Conservation (phyloP, 31 red algal species). For the Bonnemaisonia californica region DNA sequence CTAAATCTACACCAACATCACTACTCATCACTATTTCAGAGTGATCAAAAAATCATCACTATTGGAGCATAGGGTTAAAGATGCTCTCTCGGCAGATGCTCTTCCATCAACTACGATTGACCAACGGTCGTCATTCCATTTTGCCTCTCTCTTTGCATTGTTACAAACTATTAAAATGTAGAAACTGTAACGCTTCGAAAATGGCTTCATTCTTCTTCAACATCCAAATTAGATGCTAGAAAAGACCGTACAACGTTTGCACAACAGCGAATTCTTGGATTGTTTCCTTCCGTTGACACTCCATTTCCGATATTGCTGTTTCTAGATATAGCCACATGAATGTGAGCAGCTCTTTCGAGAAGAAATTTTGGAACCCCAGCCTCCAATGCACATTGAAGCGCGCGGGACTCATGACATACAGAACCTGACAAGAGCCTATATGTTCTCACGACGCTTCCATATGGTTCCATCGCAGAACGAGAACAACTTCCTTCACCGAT, state of each 20-base stretch:
- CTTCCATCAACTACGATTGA: too few species aligned
- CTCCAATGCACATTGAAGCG: conserved; percentile 62
- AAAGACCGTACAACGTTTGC: conserved; percentile 27
- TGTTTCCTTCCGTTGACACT: conserved; percentile 8
- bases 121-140: too few species aligned
- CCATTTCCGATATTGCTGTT: conserved; percentile 3
- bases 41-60: too few species aligned
- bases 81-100: too few species aligned
- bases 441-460: conserved; percentile 38
- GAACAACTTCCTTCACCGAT: conserved; percentile 3
- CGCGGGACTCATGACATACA: conserved; percentile 45
- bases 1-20: too few species aligned
- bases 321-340: conserved; percentile 33
- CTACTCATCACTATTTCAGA: too few species aligned
- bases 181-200: too few species aligned
- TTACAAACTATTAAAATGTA: too few species aligned
- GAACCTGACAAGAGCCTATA: conserved; percentile 46
- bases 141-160: too few species aligned
- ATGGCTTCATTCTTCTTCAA: neutral
- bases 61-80: too few species aligned
- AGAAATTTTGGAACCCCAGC: conserved; percentile 50
- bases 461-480: neutral
- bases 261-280: conserved; percentile 4
- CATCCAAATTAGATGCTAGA: conserved; percentile 3
- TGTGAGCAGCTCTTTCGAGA: conserved; percentile 54